Conservation (phyloP, 1,139 yeast genomes). For the Yamadazyma spencermartinsiae region DNA sequence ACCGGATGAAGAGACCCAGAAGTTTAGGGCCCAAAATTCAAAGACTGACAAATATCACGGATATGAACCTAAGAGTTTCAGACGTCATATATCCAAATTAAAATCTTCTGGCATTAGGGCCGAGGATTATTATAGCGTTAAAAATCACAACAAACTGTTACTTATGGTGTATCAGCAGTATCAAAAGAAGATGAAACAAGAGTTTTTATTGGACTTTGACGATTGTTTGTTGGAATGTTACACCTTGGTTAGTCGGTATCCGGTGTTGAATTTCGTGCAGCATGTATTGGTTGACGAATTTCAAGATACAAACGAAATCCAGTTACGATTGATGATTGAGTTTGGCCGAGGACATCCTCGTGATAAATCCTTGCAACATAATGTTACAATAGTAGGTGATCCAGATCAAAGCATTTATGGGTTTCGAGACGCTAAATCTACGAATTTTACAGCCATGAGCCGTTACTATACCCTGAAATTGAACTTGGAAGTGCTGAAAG, state of each 20-base stretch:
- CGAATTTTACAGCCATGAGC: constrained; percentile 64
- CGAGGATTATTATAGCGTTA: constrained; percentile 26
- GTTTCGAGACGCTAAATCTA: constrained; percentile 76
- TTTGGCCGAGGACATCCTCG: constrained; percentile 48
- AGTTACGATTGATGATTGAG: constrained; percentile 63
- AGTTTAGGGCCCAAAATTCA: constrained; percentile 13
- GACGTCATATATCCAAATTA: constrained; percentile 49
- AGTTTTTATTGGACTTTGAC: constrained; percentile 71
- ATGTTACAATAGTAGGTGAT: constrained; percentile 89
- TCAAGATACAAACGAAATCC: constrained; percentile 85
- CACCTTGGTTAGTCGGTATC: constrained; percentile 43
- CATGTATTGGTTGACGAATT: constrained; percentile 91
- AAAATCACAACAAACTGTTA: constrained; percentile 15
- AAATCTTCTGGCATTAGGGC: constrained; percentile 51
- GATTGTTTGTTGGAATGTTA: constrained; percentile 67
- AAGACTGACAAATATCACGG: constrained; percentile 25
- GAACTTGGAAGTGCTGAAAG: constrained; percentile 20
- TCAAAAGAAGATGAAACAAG: constrained; percentile 45
- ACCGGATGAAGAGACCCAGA: constrained; percentile 16
- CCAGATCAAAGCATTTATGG: constrained; percentile 95
- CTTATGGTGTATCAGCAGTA: constrained; percentile 48
- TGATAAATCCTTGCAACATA: constrained; percentile 27
- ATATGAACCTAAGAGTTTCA: constrained; percentile 37
- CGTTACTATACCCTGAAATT: constrained; percentile 35
- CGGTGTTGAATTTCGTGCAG: constrained; percentile 51